Evolutionary conservation across 805 yeast species (phyloP).

Genomic region (Hanseniaspora lachancei): DNA sequence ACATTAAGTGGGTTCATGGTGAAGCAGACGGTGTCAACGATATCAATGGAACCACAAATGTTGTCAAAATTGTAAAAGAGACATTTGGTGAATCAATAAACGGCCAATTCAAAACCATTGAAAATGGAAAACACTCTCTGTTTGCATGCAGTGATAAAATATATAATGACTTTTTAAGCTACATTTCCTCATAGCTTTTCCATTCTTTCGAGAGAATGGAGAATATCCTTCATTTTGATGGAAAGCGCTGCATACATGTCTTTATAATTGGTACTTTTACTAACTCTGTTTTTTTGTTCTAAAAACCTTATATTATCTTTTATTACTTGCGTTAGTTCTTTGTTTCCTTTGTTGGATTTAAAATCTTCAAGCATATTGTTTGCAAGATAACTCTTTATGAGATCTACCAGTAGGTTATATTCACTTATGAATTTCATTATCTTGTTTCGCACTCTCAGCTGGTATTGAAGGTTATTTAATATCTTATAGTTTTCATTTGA

Average conservation of each 20-base stretch:
- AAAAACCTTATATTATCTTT: background rate
- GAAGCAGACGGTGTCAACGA: conserved; percentile 49
- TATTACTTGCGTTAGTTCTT: background rate
- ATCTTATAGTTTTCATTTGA: conserved; percentile 10
- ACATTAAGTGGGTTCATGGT: conserved; percentile 51
- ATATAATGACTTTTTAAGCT: background rate
- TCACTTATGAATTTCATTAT: background rate
- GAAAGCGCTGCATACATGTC: background rate
- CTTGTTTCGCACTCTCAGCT: background rate
- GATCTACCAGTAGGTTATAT: background rate
- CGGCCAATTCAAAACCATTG: background rate
- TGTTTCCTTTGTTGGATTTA: background rate
- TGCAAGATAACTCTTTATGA: background rate
- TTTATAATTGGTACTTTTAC: background rate
- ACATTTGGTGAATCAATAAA: background rate
- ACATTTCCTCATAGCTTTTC: background rate
- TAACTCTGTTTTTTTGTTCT: background rate
- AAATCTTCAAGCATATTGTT: background rate
- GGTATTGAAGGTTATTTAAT: background rate
- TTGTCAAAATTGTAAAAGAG: conserved; percentile 24
- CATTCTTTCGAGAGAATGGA: background rate
- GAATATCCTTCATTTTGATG: background rate
- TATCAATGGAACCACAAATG: conserved; percentile 34
- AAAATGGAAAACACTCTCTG: conserved; percentile 11
- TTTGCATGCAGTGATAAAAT: background rate